phyloP scores from a whole-genome alignment of 371 early-diverging fungal genomes.

The Mucor saturninus region DNA sequence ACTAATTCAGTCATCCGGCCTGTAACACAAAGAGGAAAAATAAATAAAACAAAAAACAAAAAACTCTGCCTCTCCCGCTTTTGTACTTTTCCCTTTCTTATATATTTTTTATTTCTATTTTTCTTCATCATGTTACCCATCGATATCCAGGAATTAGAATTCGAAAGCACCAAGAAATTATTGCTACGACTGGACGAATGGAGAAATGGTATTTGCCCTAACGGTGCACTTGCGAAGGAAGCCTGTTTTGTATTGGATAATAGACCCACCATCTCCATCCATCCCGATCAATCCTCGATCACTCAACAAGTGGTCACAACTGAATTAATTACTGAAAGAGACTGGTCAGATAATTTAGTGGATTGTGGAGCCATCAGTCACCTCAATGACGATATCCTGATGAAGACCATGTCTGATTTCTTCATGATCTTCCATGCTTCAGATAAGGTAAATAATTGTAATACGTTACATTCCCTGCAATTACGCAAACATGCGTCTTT shows the following conservation, averaged over 20 bases:
- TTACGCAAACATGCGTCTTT: constrained; percentile 40
- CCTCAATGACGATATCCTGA: constrained; percentile 36
- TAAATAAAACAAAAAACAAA: background rate
- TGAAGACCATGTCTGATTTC: constrained; percentile 41
- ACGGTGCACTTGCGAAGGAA: constrained; percentile 34
- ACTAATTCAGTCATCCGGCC: constrained; percentile 8
- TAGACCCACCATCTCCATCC: constrained; percentile 29
- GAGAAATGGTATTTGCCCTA: constrained; percentile 43
- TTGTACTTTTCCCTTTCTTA: constrained; percentile 1
- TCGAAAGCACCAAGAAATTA: constrained; percentile 26
- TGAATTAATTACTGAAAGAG: constrained; percentile 40
- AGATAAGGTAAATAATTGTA: constrained; percentile 10
- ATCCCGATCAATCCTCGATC: constrained; percentile 15
- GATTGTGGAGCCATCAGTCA: constrained; percentile 35
- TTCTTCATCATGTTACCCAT: constrained; percentile 5
- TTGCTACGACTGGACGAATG: constrained; percentile 33
- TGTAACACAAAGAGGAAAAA: constrained; percentile 4
- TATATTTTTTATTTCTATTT: background rate
- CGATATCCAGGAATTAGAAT: constrained; percentile 16
- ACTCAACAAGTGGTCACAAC: constrained; percentile 20
- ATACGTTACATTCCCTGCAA: constrained; percentile 33
- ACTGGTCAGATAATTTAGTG: constrained; percentile 42
- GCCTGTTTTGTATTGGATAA: constrained; percentile 39
- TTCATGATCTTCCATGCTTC: constrained; percentile 37
- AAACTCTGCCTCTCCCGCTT: constrained; percentile 3